Conservation (phyloP, 108 stramenopile species). For the Conticribra weissflogii region DNA sequence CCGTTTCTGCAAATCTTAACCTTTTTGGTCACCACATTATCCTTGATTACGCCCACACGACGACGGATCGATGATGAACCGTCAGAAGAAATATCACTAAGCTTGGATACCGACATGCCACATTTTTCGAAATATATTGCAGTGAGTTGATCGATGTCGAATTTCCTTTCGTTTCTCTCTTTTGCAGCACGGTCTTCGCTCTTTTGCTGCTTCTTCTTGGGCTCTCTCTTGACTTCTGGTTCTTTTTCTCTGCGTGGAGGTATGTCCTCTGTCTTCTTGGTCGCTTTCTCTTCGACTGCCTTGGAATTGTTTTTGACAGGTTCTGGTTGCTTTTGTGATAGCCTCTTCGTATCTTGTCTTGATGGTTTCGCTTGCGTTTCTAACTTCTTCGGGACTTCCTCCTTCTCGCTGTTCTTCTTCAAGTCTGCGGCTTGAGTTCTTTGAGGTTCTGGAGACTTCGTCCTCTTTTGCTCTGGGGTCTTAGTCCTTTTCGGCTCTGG, state of each 20-base stretch:
- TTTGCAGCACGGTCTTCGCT: neutral
- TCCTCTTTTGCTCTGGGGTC: neutral
- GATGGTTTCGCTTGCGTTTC: neutral
- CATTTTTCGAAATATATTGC: slow-evolving; percentile 49
- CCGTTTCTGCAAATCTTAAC: slow-evolving; percentile 55
- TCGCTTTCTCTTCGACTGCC: slow-evolving; percentile 13
- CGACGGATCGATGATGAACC: slow-evolving; percentile 28
- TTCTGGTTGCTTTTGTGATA: neutral
- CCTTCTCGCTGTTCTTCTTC: too few species aligned
- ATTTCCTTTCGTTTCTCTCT: slow-evolving; percentile 8
- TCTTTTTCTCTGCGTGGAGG: slow-evolving; percentile 2
- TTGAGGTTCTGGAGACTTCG: neutral
- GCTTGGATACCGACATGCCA: slow-evolving; percentile 34
- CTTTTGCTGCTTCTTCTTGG: slow-evolving; percentile 5
- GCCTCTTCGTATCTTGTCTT: neutral
- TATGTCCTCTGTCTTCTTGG: slow-evolving; percentile 18
- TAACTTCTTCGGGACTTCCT: too few species aligned
- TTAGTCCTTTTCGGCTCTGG: neutral
- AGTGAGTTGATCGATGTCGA: slow-evolving; percentile 46
- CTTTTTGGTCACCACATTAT: slow-evolving; percentile 31
- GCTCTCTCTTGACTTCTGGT: slow-evolving; percentile 3
- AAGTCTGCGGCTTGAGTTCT: neutral
- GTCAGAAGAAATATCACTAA: slow-evolving; percentile 48
- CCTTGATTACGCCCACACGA: slow-evolving; percentile 7
- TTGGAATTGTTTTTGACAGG: neutral